phyloP scores from a whole-genome alignment of 176 grass and related monocot genomes.

The Carex littledalei region DNA sequence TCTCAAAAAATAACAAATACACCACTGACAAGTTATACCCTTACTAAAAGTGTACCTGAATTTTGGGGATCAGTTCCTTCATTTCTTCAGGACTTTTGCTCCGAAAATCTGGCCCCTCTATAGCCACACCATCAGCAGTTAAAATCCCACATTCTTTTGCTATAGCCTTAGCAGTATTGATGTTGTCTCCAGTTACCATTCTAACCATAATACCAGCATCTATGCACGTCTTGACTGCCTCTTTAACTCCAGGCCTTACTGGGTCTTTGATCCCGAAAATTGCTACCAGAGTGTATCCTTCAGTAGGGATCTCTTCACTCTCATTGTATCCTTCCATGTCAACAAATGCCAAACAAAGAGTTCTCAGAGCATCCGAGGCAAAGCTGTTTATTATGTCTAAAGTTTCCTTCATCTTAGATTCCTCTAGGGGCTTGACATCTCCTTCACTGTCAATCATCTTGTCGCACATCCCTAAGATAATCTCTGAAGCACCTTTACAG shows the following conservation, averaged over 20 bases:
- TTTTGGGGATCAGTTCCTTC: slow-evolving; percentile 69
- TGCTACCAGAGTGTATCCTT: slow-evolving; percentile 72
- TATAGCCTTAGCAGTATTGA: slow-evolving; percentile 95
- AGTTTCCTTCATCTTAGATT: slow-evolving; percentile 38
- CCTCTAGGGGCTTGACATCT: slow-evolving; percentile 40
- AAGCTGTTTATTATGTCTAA: slow-evolving; percentile 64
- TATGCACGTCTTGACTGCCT: slow-evolving; percentile 69
- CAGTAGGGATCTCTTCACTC: slow-evolving; percentile 38
- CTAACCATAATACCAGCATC: slow-evolving; percentile 75
- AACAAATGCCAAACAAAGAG: slow-evolving; percentile 75
- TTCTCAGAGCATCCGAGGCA: slow-evolving; percentile 78
- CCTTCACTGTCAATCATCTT: slow-evolving; percentile 57
- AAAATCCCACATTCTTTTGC: slow-evolving; percentile 94
- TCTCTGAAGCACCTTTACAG: slow-evolving; percentile 84
- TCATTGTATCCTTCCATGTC: slow-evolving; percentile 51
- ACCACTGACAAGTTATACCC: neutral
- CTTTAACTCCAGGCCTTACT: slow-evolving; percentile 72
- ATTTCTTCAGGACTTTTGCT: slow-evolving; percentile 61
- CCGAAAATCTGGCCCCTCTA: slow-evolving; percentile 80
- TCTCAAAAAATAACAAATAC: neutral
- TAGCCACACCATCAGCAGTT: slow-evolving; percentile 63
- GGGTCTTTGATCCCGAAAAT: slow-evolving; percentile 98
- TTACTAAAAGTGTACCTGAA: slow-evolving; percentile 46
- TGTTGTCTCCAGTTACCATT: slow-evolving; percentile 99
- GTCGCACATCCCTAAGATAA: slow-evolving; percentile 71